These are phyloP conservation scores for Aspergillus pseudoglaucus DNA, from an alignment of 2,329 filamentous ascomycete species.

Conservation along the genomic window DNA sequence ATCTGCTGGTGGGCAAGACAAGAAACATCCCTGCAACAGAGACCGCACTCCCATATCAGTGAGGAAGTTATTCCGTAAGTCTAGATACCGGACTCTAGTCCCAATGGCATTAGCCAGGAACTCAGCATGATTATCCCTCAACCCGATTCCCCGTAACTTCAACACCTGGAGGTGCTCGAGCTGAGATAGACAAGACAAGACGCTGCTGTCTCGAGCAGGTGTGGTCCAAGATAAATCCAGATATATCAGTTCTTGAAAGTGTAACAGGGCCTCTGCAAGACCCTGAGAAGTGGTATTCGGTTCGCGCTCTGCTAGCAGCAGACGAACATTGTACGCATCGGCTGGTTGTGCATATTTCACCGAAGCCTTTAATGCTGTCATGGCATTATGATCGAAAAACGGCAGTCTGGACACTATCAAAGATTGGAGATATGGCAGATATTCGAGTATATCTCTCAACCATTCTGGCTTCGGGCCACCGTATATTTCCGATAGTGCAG, in stretches of 20 bases:
- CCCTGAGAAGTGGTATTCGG: slow-evolving; percentile 52
- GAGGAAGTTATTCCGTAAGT: slow-evolving; percentile 52
- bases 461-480: slow-evolving; percentile 53
- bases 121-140: slow-evolving; percentile 49
- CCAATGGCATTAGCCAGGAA: slow-evolving; percentile 48
- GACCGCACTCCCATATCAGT: slow-evolving; percentile 50
- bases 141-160: slow-evolving; percentile 48
- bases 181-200: slow-evolving; percentile 42
- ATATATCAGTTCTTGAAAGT: slow-evolving; percentile 51
- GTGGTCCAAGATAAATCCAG: slow-evolving; percentile 52
- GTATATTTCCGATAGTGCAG: slow-evolving; percentile 56
- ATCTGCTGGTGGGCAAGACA: slow-evolving; percentile 9
- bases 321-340: slow-evolving; percentile 42
- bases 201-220: slow-evolving; percentile 42
- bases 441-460: slow-evolving; percentile 54
- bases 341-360: slow-evolving; percentile 4
- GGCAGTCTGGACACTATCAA: slow-evolving; percentile 53
- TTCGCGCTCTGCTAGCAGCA: slow-evolving; percentile 52
- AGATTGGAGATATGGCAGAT: slow-evolving; percentile 53
- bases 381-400: slow-evolving; percentile 56
- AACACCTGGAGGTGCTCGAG: slow-evolving; percentile 50
- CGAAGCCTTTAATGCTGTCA: slow-evolving; percentile 42
- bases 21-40: slow-evolving; percentile 48
- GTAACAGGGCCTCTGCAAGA: slow-evolving; percentile 46
- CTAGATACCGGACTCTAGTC: slow-evolving; percentile 49